Conservation (phyloP, 352 stramenopile species). For the Pythium coloratum region DNA sequence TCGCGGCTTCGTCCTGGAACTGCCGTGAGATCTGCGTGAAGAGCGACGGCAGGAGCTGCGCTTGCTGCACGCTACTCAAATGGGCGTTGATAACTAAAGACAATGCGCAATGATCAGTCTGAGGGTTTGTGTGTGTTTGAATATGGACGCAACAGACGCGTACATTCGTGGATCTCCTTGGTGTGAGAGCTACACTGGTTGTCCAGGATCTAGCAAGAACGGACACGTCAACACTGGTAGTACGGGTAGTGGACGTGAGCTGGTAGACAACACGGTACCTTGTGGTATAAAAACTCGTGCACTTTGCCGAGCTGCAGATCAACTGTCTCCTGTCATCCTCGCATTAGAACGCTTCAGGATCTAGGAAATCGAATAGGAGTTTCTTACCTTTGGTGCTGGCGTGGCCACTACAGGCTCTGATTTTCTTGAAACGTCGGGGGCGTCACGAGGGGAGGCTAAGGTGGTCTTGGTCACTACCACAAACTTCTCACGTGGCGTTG, state of each 20-base stretch:
- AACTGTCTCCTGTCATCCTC: background rate
- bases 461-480: background rate
- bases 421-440: background rate
- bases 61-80: constrained; percentile 43
- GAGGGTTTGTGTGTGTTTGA: background rate
- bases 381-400: background rate
- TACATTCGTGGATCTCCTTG: constrained; percentile 63
- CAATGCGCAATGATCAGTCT: background rate
- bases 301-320: background rate
- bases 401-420: background rate
- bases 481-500: background rate
- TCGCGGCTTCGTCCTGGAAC: constrained; percentile 33
- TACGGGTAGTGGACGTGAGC: background rate
- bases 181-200: constrained; percentile 53
- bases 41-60: constrained; percentile 39
- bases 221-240: background rate
- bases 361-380: background rate
- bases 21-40: constrained; percentile 38
- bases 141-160: constrained; percentile 2
- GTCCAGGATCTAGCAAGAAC: constrained; percentile 37
- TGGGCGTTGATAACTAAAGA: constrained; percentile 8
- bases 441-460: background rate
- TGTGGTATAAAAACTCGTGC: constrained; percentile 17
- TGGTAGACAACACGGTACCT: constrained; percentile 2
- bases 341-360: background rate